These are phyloP conservation scores for Cytospora piceicola DNA, from an alignment of 2,329 filamentous ascomycete species.

Conservation along the genomic window DNA sequence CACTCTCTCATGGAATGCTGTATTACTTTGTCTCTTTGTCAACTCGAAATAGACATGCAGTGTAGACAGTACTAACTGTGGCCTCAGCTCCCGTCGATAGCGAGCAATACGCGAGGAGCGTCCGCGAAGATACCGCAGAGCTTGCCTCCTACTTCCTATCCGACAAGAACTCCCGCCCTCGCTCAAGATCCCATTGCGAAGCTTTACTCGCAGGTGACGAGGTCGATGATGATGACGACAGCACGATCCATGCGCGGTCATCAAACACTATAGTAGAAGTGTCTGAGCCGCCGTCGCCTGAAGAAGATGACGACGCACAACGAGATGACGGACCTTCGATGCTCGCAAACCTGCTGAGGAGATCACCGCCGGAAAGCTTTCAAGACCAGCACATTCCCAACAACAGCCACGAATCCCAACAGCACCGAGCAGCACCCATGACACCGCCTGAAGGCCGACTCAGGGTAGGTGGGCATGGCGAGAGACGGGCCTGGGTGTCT, in stretches of 20 bases:
- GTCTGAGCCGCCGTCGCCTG: conserved; percentile 59
- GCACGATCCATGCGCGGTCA: conserved; percentile 34
- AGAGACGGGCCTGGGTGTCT: conserved; percentile 1
- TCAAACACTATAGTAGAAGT: conserved; percentile 63
- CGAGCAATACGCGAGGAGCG: conserved; percentile 73
- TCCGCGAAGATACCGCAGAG: conserved; percentile 86
- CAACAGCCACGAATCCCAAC: conserved; percentile 1
- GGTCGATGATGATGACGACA: conserved; percentile 38
- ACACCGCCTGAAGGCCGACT: conserved; percentile 26
- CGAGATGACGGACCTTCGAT: conserved; percentile 47
- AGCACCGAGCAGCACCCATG: conserved; percentile 26
- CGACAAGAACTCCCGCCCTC: conserved; percentile 54
- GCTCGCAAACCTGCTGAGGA: conserved; percentile 54
- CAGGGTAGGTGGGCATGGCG: conserved; percentile 30
- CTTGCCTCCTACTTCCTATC: conserved; percentile 81
- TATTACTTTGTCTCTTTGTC: conserved; percentile 4
- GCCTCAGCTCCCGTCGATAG: conserved; percentile 62
- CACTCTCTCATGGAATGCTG: not conserved
- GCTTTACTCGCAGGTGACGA: conserved; percentile 11
- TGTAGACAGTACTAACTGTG: conserved; percentile 27
- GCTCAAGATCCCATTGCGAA: conserved; percentile 42
- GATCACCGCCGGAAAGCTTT: conserved; percentile 49
- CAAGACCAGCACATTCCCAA: conserved; percentile 16
- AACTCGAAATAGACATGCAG: not conserved
- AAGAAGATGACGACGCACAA: conserved; percentile 39